These are phyloP conservation scores for Parafenestella ontariensis DNA, from an alignment of 2,329 filamentous ascomycete species.

Conservation along the genomic window DNA sequence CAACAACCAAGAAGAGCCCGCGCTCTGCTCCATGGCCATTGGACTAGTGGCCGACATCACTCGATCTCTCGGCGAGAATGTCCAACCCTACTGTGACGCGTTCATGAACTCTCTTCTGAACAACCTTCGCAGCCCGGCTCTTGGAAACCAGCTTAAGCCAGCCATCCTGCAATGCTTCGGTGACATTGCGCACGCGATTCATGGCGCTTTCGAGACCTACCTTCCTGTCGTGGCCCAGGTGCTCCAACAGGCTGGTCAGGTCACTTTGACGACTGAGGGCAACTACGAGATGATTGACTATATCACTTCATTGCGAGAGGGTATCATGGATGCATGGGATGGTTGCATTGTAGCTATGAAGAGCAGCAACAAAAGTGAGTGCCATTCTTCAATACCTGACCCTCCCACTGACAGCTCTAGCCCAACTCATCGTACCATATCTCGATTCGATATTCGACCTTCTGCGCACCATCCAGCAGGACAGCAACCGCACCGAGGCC, in stretches of 20 bases:
- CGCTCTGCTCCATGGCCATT: constrained; percentile 95
- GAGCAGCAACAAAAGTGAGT: constrained; percentile 75
- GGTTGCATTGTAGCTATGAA: constrained; percentile 97
- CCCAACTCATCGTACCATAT: constrained; percentile 74
- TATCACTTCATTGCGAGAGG: constrained; percentile 90
- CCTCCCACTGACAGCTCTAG: constrained; percentile 55
- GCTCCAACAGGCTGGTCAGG: constrained; percentile 86
- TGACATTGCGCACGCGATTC: constrained; percentile 94
- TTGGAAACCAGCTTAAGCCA: constrained; percentile 96
- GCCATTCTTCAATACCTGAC: not conserved
- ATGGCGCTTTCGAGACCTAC: constrained; percentile 90
- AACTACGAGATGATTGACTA: constrained; percentile 98
- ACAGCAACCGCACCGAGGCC: constrained; percentile 88
- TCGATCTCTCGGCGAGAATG: constrained; percentile 85
- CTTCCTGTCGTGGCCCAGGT: constrained; percentile 91
- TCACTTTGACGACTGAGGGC: constrained; percentile 78
- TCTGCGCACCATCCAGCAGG: constrained; percentile 78
- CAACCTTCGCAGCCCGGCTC: constrained; percentile 85
- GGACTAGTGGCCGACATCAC: constrained; percentile 97
- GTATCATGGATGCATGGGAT: constrained; percentile 99
- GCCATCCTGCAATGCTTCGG: constrained; percentile 98
- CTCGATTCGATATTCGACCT: constrained; percentile 87
- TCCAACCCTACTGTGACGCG: constrained; percentile 92
- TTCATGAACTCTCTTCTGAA: constrained; percentile 99
- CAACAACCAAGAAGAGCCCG: constrained; percentile 92